phyloP scores from a whole-genome alignment of 2,329 filamentous ascomycete genomes.

The Monosporascus sp. region DNA sequence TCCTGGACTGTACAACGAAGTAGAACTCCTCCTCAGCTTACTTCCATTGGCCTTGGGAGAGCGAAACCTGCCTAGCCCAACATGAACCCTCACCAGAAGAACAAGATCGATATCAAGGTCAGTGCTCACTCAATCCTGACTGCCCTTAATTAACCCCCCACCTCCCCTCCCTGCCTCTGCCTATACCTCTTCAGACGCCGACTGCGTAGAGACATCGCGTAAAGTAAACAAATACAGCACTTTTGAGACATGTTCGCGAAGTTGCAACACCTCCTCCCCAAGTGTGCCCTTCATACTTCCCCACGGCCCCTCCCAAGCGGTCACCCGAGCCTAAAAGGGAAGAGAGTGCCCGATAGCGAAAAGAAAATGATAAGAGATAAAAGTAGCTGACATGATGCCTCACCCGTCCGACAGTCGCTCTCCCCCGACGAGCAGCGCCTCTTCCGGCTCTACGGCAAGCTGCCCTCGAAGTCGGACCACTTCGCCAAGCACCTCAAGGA shows the following conservation, averaged over 20 bases:
- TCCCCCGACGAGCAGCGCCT: constrained; percentile 93
- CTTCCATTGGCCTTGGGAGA: background rate
- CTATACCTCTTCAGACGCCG: constrained; percentile 7
- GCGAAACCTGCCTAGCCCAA: constrained; percentile 19
- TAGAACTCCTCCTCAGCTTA: background rate
- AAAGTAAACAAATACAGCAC: too few relatives aligned
- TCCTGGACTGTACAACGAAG: background rate
- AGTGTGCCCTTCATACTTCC: too few relatives aligned
- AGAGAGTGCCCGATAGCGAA: constrained; percentile 15
- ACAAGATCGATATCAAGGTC: constrained; percentile 96
- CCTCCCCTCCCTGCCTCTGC: constrained; percentile 6
- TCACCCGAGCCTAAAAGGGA: background rate
- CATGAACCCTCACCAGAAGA: constrained; percentile 98
- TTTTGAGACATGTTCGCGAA: too few relatives aligned
- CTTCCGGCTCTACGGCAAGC: constrained; percentile 95
- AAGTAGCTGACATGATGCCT: constrained; percentile 3
- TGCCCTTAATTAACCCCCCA: constrained; percentile 7
- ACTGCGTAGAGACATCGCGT: background rate
- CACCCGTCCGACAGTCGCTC: constrained; percentile 59
- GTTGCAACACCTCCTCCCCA: too few relatives aligned
- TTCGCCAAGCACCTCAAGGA: constrained; percentile 99
- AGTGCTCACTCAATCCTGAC: constrained; percentile 35
- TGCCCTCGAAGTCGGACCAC: constrained; percentile 92
- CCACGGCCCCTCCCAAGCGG: too few relatives aligned
- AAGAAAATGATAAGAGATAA: background rate